phyloP scores from a whole-genome alignment of 768 basidiomycete species.

The Agaricus blazei region DNA sequence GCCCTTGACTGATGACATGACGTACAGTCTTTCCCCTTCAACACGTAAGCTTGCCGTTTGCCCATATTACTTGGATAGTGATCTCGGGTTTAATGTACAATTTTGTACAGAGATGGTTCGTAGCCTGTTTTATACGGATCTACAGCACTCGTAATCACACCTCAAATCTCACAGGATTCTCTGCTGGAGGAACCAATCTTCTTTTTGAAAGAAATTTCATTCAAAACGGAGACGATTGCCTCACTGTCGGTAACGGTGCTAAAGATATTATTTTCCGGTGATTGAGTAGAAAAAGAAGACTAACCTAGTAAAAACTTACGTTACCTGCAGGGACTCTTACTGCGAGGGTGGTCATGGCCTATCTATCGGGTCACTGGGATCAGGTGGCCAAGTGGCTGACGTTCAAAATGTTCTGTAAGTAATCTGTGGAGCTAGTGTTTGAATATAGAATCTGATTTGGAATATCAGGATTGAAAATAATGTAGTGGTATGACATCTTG shows the following conservation, averaged over 20 bases:
- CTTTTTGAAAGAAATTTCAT: slow-evolving; percentile 56
- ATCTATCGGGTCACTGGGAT: slow-evolving; percentile 50
- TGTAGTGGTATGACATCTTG: slow-evolving; percentile 27
- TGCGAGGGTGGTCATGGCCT: slow-evolving; percentile 58
- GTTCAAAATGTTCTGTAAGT: slow-evolving; percentile 55
- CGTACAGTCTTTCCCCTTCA: slow-evolving; percentile 50
- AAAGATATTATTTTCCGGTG: slow-evolving; percentile 44
- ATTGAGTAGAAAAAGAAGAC: slow-evolving; percentile 17
- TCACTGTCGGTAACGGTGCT: slow-evolving; percentile 53
- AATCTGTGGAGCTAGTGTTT: not conserved
- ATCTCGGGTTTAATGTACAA: not conserved
- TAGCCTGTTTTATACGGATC: not conserved
- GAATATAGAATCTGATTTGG: too few relatives aligned
- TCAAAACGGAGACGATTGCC: slow-evolving; percentile 58
- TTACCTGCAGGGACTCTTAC: slow-evolving; percentile 34
- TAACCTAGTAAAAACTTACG: too few relatives aligned
- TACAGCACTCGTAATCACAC: not conserved
- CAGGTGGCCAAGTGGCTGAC: slow-evolving; percentile 40
- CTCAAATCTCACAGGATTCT: slow-evolving; percentile 32
- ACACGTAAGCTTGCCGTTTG: slow-evolving; percentile 37
- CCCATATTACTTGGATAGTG: not conserved
- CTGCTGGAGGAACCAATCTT: slow-evolving; percentile 50
- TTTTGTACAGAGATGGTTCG: slow-evolving; percentile 31
- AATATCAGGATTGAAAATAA: slow-evolving; percentile 37
- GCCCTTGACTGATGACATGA: not conserved